These are phyloP conservation scores for Pulveroboletus sp. DNA, from an alignment of 768 basidiomycete species.

Conservation along the genomic window DNA sequence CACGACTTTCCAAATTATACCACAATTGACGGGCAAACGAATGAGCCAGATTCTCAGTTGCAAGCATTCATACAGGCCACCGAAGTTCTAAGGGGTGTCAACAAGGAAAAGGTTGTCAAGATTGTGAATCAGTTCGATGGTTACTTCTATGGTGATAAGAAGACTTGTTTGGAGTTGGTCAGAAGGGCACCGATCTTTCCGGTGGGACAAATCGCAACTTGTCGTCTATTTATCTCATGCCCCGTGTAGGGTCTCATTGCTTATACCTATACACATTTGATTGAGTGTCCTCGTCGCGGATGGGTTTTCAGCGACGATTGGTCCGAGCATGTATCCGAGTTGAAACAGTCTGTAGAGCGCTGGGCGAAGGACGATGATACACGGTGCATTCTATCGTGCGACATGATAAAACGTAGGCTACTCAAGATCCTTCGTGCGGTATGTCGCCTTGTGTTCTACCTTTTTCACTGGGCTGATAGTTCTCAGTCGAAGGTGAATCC, in stretches of 20 bases:
- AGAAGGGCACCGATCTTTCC: constrained; percentile 20
- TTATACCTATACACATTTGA: constrained; percentile 26
- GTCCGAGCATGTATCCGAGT: constrained; percentile 1
- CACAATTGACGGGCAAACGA: constrained; percentile 14
- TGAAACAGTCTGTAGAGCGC: constrained; percentile 7
- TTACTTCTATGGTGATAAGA: neutral
- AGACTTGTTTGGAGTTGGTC: constrained; percentile 15
- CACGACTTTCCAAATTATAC: constrained; percentile 11
- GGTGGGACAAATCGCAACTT: constrained; percentile 9
- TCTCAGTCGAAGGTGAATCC: constrained; percentile 6
- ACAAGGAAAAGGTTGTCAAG: constrained; percentile 10
- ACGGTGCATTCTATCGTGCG: constrained; percentile 12
- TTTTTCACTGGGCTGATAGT: constrained; percentile 5
- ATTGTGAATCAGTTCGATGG: constrained; percentile 19
- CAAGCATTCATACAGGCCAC: constrained; percentile 3
- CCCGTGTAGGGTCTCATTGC: constrained; percentile 23
- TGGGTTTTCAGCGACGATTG: constrained; percentile 9
- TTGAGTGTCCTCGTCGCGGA: constrained; percentile 11
- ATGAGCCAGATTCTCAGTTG: neutral
- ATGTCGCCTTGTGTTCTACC: neutral
- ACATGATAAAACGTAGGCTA: constrained; percentile 8
- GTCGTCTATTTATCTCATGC: constrained; percentile 5
- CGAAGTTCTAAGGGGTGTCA: constrained; percentile 8
- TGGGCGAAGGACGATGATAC: constrained; percentile 6
- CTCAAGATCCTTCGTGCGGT: constrained; percentile 17